A percentile compares a stretch with the other conserved stretches of the same genome.
phyloP scores from a whole-genome alignment of 768 basidiomycete species.

The Trametes cingulata region DNA sequence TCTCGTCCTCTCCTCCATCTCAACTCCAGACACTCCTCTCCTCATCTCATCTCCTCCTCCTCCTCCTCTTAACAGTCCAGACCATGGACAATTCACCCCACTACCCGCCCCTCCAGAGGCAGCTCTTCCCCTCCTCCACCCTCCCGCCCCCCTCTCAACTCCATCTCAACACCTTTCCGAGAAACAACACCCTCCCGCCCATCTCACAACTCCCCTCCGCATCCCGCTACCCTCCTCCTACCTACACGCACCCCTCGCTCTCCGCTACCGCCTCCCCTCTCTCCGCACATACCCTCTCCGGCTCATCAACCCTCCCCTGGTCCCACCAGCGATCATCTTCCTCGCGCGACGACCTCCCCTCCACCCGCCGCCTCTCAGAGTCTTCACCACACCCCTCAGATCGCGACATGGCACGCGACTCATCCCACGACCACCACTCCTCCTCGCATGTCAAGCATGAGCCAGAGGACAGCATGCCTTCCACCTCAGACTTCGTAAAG shows the following conservation, averaged over 20 bases:
- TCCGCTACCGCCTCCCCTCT: conserved; percentile 30
- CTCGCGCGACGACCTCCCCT: conserved; percentile 37
- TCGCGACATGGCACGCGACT: conserved; percentile 28
- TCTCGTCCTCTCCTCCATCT: conserved; percentile 2
- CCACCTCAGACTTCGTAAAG: conserved; percentile 93
- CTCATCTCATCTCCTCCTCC: conserved; percentile 4
- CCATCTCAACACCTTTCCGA: conserved; percentile 37
- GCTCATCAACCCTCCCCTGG: conserved; percentile 33
- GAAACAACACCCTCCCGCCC: conserved; percentile 45
- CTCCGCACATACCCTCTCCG: conserved; percentile 31
- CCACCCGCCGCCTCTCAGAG: conserved; percentile 29
- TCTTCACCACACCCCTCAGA: conserved; percentile 21
- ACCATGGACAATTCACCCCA: conserved; percentile 30
- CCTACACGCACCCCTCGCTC: conserved; percentile 38
- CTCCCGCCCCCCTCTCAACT: conserved; percentile 47
- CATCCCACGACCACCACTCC: conserved; percentile 19
- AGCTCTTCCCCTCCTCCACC: conserved; percentile 44
- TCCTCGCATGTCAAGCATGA: conserved; percentile 35
- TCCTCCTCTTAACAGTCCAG: conserved; percentile 20
- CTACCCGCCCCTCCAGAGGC: conserved; percentile 33
- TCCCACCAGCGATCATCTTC: conserved; percentile 34
- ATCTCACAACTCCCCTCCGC: conserved; percentile 32
- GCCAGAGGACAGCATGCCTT: conserved; percentile 74
- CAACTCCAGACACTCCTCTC: background rate
- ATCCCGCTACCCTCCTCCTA: conserved; percentile 36